Conservation (phyloP, 2,329 filamentous ascomycete species). For the Rachicladosporium sp. region DNA sequence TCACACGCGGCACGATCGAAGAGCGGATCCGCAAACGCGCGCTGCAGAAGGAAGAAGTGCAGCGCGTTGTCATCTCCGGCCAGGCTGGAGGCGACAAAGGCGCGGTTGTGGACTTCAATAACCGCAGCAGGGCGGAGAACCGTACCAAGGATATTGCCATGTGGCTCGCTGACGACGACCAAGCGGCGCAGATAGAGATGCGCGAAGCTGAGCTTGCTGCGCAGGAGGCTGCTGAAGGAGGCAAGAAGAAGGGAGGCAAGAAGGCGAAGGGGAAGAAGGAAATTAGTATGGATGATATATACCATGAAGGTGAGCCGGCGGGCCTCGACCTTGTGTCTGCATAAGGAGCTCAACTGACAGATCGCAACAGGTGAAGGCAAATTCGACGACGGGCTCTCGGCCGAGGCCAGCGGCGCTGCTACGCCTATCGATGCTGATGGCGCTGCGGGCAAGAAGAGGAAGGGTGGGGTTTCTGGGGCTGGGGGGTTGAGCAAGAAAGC, state of each 20-base stretch:
- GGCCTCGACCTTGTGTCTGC: neutral
- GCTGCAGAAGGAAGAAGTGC: slow-evolving; percentile 95
- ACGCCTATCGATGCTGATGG: slow-evolving; percentile 51
- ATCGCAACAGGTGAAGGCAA: slow-evolving; percentile 68
- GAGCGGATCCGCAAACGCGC: slow-evolving; percentile 95
- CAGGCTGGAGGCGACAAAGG: slow-evolving; percentile 45
- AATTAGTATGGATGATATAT: slow-evolving; percentile 82
- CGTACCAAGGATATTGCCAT: slow-evolving; percentile 95
- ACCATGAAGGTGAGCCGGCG: slow-evolving; percentile 77
- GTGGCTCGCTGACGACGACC: slow-evolving; percentile 96
- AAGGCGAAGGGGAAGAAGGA: slow-evolving; percentile 47
- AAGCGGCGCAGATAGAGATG: slow-evolving; percentile 84
- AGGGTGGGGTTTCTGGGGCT: slow-evolving; percentile 10
- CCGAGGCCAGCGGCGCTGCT: slow-evolving; percentile 72
- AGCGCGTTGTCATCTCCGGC: slow-evolving; percentile 90
- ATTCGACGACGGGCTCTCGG: slow-evolving; percentile 80
- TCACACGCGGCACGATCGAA: slow-evolving; percentile 92
- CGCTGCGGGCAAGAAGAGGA: slow-evolving; percentile 42
- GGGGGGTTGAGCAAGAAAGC: slow-evolving; percentile 36
- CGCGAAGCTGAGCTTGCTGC: slow-evolving; percentile 76
- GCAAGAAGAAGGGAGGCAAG: slow-evolving; percentile 30
- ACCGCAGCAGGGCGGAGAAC: slow-evolving; percentile 74
- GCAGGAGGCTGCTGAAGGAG: slow-evolving; percentile 44
- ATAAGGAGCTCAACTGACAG: slow-evolving; percentile 22
- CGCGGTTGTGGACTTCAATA: slow-evolving; percentile 75